Evolutionary conservation across 1,284 basidiomycete species (phyloP), one percentile per base, ranked within the genome.

Genomic region (Meripilus lineatus): DNA sequence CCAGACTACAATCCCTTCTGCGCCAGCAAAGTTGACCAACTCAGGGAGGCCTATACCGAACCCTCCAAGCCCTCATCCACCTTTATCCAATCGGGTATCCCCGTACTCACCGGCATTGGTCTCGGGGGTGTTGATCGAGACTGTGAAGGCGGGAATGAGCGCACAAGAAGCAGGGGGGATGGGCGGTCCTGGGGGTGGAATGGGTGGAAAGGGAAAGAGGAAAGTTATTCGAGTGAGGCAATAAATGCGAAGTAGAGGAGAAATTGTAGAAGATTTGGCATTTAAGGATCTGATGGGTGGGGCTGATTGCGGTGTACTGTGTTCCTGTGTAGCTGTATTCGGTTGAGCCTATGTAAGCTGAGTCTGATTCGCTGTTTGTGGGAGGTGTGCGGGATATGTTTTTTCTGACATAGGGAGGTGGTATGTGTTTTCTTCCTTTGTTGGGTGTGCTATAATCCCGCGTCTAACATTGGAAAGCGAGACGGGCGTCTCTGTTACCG

Each of bases 141-240:
- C 89, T 0, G 69, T 90, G 34, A 88, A 87, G 58, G 88, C 87
- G 2, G 85, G 85, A 1, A 86, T 90, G 78, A 83, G 65, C 49
- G 75, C 82, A 11, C 73, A 77, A 47, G 75, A 81, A 18, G 21
- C 18, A 44, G 66, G 68, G 32, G 46, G 45, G n/a, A 58, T 50
- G 5, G 63, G 65, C 13, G 65, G 62, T 3, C 54, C 62, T 6
- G 65, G 66, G 13, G 68, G 66, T 11, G 73, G 71, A 14, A 38
- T 38, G 34, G 42, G 42, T 22, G 35, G 42, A 5, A 89, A 89
- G 57, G 85, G 85, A 20, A 89, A 87, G 61, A 70, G 83, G 65
- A 88, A 84, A 61, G 83, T 89, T 7, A 72, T 89, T n/a, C 67
- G 85, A 51, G 82, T 89, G n/a, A 73, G 84, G 54, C 79, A 75